Evolutionary conservation across 2,329 filamentous ascomycete genomes (phyloP), one percentile per base, ranked within the genome.

Genomic region (Cladosporium austrohemisphaericum): DNA sequence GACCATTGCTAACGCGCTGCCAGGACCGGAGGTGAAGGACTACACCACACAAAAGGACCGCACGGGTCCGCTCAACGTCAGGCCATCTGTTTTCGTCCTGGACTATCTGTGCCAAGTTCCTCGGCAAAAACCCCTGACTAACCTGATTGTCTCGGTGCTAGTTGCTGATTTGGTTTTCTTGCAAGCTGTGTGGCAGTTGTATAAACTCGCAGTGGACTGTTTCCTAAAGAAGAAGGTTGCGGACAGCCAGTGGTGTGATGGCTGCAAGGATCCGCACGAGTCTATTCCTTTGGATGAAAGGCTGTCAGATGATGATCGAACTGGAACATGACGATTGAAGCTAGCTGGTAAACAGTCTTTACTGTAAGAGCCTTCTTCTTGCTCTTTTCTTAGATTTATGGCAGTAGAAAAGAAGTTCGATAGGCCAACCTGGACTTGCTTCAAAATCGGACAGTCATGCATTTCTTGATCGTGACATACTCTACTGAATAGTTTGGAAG

Each of bases 71-170:
- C 36, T 56, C 5, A 50, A 47, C 6, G 43, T 48, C 20, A 48
- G 48, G 5, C 50, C 55, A 3, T 55, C 55, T 3, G 41, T 53
- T 1, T 37, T 54, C 23, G 38, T 22, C 3, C 47, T 50, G 13
- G 37, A 41, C n/a, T 57, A 57, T 32, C 35, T 57, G 19, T 58
- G 56, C 49, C 47, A 56, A 25, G 51, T 58, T 2, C 56, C 56
- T 2, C 51, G 51, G 16, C 49, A 40, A 8, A 55, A 57, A 20
- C 45, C 55, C 1, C 22, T 18, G 20, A 51, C 51, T 3, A 44
- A 41, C 6, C 31, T 58, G 6, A 52, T 58, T 38, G 36, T 57
- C 22, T 41, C 53, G 1, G 44, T 58, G 4, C 41, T 57, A 9
- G 40, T 58, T 6, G 55, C 55, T 1, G 55, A 58, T 36, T 16